These are phyloP conservation scores for Blastocystis sp. DNA, from an alignment of 352 stramenopile genomes.

Conservation along the genomic window DNA sequence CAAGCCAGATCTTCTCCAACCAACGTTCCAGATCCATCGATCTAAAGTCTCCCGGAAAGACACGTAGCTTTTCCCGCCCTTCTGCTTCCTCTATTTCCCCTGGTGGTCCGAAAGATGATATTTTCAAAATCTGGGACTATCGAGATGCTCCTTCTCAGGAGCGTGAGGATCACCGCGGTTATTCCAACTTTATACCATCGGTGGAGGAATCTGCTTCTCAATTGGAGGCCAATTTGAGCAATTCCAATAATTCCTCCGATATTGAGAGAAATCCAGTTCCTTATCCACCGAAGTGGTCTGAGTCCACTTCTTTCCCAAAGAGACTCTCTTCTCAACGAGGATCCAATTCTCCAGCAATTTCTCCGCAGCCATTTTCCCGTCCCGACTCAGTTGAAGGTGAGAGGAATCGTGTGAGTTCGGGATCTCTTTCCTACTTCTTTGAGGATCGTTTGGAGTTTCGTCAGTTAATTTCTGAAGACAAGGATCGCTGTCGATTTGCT, in stretches of 20 bases:
- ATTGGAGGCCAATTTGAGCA: too few relatives aligned
- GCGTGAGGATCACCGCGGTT: too few relatives aligned
- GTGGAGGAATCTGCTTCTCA: too few relatives aligned
- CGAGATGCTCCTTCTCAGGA: too few relatives aligned
- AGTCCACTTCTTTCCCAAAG: too few relatives aligned
- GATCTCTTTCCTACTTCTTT: neutral
- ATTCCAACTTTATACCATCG: too few relatives aligned
- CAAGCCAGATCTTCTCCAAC: neutral
- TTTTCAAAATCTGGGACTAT: neutral
- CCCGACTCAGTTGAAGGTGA: neutral
- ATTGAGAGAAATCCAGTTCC: too few relatives aligned
- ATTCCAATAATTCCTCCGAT: too few relatives aligned
- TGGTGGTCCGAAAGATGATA: neutral
- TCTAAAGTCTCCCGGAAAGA: too few relatives aligned
- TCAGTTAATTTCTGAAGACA: conserved; percentile 14
- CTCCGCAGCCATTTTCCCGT: neutral
- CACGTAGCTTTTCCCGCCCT: too few relatives aligned
- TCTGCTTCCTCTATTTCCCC: neutral
- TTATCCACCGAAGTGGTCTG: too few relatives aligned
- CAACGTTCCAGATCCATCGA: neutral
- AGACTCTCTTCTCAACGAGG: too few relatives aligned
- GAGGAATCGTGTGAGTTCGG: neutral
- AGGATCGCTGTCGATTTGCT: conserved; percentile 9
- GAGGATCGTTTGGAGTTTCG: neutral
- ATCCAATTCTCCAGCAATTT: neutral